Percentiles rank a stretch among this genome's conserved stretches.
These are phyloP conservation scores for Volutella citrinella DNA, from an alignment of 2,329 filamentous ascomycete genomes.

Conservation along the genomic window DNA sequence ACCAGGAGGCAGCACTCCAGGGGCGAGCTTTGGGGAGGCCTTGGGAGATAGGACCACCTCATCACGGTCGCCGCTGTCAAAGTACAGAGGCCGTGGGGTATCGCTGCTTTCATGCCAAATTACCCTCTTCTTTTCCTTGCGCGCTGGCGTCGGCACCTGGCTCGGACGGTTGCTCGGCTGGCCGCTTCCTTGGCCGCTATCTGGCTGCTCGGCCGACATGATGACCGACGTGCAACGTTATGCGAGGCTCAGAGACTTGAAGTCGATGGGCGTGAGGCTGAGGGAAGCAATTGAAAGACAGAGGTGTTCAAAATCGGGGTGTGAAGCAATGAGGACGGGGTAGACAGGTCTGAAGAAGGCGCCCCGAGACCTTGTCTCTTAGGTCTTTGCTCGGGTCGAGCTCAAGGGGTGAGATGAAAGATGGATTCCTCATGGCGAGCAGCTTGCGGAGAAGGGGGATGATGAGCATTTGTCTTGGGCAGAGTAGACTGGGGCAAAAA, in stretches of 20 bases:
- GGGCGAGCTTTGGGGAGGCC: conserved; percentile 23
- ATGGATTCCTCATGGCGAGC: conserved; percentile 15
- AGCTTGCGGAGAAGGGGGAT: neutral
- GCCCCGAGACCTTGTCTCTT: conserved; percentile 16
- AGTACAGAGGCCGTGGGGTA: conserved; percentile 6
- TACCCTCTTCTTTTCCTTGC: conserved; percentile 40
- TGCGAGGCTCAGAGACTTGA: no score
- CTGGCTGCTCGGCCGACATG: conserved; percentile 25
- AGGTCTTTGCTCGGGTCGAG: conserved; percentile 11
- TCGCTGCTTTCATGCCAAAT: conserved; percentile 34
- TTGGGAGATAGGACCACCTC: conserved; percentile 24
- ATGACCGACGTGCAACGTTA: conserved; percentile 4
- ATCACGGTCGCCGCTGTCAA: conserved; percentile 10
- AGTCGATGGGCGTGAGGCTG: no score
- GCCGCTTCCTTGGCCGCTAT: no score
- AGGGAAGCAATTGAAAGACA: no score
- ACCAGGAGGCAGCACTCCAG: conserved; percentile 26
- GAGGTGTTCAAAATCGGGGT: no score
- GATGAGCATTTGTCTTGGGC: neutral
- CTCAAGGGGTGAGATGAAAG: conserved; percentile 12
- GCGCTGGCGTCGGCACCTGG: conserved; percentile 28
- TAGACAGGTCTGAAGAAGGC: conserved; percentile 9
- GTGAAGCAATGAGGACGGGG: conserved; percentile 1
- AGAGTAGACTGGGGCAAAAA: conserved; percentile 13
- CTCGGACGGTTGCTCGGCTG: no score